These are phyloP conservation scores for Penicillium taxi DNA, from an alignment of 495 filamentous ascomycete genomes.

Conservation along the genomic window DNA sequence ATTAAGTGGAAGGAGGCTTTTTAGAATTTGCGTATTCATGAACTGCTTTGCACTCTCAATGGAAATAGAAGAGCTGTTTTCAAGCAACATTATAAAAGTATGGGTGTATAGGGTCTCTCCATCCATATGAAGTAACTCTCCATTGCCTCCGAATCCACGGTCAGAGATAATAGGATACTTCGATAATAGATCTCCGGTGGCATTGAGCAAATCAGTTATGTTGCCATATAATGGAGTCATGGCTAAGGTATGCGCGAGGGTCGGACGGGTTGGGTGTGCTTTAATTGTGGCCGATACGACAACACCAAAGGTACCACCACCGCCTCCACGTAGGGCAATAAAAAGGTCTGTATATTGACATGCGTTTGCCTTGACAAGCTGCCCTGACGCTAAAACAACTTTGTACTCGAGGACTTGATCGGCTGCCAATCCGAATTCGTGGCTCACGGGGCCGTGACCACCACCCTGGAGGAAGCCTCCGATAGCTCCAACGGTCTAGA, in stretches of 20 bases:
- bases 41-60: neutral
- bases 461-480: conserved; percentile 52
- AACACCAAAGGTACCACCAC: neutral
- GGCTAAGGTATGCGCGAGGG: neutral
- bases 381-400: conserved; percentile 18
- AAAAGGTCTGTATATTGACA: conserved; percentile 37
- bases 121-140: neutral
- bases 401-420: conserved; percentile 34
- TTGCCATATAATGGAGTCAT: neutral
- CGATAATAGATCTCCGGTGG: neutral
- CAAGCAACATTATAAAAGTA: neutral
- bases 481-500: conserved; percentile 19
- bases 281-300: neutral
- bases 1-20: neutral
- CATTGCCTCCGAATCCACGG: neutral
- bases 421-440: conserved; percentile 28
- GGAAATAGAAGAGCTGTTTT: neutral
- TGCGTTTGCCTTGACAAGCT: conserved; percentile 34
- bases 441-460: conserved; percentile 42
- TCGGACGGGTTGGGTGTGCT: neutral
- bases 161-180: neutral
- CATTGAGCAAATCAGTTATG: neutral
- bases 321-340: neutral
- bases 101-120: neutral
- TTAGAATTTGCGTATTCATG: neutral